Base-by-base conservation (phyloP, 352 stramenopile genomes). In the Phytophthora megakarya region DNA sequence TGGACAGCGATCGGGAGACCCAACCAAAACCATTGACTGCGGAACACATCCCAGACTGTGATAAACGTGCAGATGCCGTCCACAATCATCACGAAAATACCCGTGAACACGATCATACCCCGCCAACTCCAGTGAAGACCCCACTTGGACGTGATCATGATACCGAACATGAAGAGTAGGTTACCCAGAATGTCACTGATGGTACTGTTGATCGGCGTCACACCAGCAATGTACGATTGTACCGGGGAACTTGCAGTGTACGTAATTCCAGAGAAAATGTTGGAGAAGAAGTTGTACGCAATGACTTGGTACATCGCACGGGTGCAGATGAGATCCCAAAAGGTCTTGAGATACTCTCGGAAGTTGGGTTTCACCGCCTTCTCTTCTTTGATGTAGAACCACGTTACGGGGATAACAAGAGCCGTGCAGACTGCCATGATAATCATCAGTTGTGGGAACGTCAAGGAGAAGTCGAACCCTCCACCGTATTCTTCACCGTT, bases 401-500 rank as follows among this genome's bases (percentile, higher is more conserved):
- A 84, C 1, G 66, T 75, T 22, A 72, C 61, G 0, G 73, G 75
- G 28, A 84, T 46, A 2, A 70, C 49, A 1, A 61, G 51, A 0
- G 54, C 19, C 6, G 62, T 63, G 12, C 61, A 39, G 1, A 72
- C 33, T 0, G 72, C 44, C 10, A 82, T 15, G 38, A 81, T 70
- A 38, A 65, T 50, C 67, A 78, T 79, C 12, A 82, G 16, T 30
- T 72, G 51, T 3, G 65, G 56, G 39, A 78, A 76, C 1, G 18
- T 67, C 6, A 86, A 46, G 10, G 65, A 77, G 49, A 75, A 78
- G 40, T 68, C 40, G 47, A 86, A 86, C 21, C 57, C 40, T 7
- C 78, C 78, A 28, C 73, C 73, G 61, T 87, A 87, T 7, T 75
- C 22, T 5, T 77, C 48, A 15, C 70, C 70, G 64, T 87, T 87